Evolutionary conservation across 2,329 filamentous ascomycete genomes (phyloP).

Genomic region (Ceratocystis harringtonii): DNA sequence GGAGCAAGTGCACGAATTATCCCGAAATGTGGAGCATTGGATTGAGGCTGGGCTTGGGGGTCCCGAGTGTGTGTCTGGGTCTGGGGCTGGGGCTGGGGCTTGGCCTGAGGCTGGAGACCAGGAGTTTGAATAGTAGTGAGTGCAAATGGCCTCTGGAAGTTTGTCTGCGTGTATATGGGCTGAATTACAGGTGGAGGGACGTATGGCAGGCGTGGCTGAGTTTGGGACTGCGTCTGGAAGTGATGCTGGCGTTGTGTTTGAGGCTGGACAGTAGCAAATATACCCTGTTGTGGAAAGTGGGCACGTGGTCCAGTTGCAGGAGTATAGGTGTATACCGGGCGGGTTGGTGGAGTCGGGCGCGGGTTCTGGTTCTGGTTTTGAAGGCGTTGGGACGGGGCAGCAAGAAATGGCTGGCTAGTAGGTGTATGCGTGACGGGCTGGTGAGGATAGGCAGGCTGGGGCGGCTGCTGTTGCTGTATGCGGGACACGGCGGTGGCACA

Average conservation of each 20-base stretch:
- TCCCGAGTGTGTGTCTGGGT: not conserved
- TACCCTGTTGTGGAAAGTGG: not conserved
- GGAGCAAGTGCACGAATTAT: not conserved
- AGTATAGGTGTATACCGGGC: not conserved
- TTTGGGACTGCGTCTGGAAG: not conserved
- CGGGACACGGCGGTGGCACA: not conserved
- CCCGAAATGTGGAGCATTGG: not conserved
- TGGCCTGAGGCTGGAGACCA: not conserved
- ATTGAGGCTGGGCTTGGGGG: not conserved
- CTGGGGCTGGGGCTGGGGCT: not conserved
- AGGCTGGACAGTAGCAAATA: not conserved
- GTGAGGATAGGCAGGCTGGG: not conserved
- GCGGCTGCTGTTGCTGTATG: not conserved
- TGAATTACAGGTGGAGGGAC: not conserved
- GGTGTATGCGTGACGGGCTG: not conserved
- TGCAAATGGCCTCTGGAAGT: not conserved
- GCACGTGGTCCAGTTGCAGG: not conserved
- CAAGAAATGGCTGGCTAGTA: not conserved
- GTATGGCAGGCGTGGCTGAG: not conserved
- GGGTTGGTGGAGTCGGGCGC: not conserved
- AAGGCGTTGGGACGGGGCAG: not conserved
- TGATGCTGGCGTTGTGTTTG: constrained; percentile 1
- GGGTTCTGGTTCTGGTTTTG: not conserved
- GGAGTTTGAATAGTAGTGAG: not conserved
- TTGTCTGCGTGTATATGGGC: not conserved